A percentile compares a stretch with the other conserved stretches of the same genome.
These are phyloP conservation scores for Cryptococcus hybrid DNA, from an alignment of 1,284 basidiomycete genomes.

Conservation along the genomic window DNA sequence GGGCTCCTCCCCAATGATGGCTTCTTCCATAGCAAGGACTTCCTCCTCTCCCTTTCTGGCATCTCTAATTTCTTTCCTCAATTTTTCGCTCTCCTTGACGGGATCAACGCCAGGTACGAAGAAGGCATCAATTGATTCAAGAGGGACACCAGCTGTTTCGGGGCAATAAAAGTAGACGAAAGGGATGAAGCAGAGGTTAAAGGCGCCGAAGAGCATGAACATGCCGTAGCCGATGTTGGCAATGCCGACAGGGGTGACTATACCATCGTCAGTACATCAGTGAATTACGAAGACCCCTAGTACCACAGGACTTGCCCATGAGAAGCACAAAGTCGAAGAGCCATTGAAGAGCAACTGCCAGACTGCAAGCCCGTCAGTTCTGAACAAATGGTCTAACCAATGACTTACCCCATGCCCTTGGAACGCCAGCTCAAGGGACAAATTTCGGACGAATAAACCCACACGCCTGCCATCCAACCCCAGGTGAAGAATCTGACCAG, in stretches of 20 bases:
- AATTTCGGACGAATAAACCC: constrained; percentile 21
- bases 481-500: constrained; percentile 11
- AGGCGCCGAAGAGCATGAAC: constrained; percentile 56
- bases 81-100: constrained; percentile 14
- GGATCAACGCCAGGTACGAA: constrained; percentile 16
- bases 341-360: constrained; percentile 18
- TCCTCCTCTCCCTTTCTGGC: constrained; percentile 1
- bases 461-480: constrained; percentile 23
- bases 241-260: constrained; percentile 55
- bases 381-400: neutral
- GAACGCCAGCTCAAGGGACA: constrained; percentile 18
- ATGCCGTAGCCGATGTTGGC: constrained; percentile 56
- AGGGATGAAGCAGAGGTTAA: constrained; percentile 55
- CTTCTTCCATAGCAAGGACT: too few species aligned
- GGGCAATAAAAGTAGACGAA: constrained; percentile 49
- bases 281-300: neutral
- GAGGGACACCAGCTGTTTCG: constrained; percentile 20
- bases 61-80: constrained; percentile 1
- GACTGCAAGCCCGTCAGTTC: constrained; percentile 1
- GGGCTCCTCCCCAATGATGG: neutral
- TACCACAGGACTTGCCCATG: constrained; percentile 23
- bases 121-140: constrained; percentile 20
- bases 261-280: neutral
- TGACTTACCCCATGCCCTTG: constrained; percentile 17
- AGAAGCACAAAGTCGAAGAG: constrained; percentile 52